Evolutionary conservation across 345 rosid genomes (phyloP).

Genomic region (Angophora floribunda): DNA sequence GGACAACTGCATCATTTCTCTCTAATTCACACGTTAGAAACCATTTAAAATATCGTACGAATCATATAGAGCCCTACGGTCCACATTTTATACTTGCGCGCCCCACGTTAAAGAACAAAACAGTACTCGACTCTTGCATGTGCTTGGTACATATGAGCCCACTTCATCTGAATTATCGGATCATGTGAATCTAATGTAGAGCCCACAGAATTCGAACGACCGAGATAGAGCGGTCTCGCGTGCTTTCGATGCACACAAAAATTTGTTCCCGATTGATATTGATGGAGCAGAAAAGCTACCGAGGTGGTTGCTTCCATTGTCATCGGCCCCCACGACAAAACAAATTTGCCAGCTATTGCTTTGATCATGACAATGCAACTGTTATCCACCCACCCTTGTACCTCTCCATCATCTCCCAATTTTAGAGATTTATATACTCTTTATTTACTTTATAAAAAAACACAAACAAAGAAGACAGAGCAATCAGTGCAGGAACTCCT

Average conservation of each 20-base stretch:
- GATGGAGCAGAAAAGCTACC: neutral
- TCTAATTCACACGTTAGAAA: neutral
- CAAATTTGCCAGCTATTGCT: neutral
- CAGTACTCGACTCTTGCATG: neutral
- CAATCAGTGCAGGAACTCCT: neutral
- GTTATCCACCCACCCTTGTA: neutral
- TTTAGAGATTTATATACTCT: neutral
- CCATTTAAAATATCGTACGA: neutral
- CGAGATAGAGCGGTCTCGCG: neutral
- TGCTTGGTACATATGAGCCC: neutral
- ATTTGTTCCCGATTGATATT: neutral
- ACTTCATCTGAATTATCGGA: neutral
- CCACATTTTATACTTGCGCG: neutral
- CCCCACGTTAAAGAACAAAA: no score
- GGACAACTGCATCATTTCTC: neutral
- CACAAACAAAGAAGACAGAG: neutral
- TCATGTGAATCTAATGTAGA: neutral
- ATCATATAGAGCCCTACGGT: neutral
- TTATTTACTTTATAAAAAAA: no score
- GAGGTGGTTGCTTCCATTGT: neutral
- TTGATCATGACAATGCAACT: neutral
- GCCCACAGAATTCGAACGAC: rapidly evolving
- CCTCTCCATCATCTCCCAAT: neutral
- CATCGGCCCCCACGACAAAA: neutral
- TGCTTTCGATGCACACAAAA: neutral